Percentiles rank a stretch among this genome's conserved stretches.
Evolutionary conservation across 306 rosid genomes (phyloP).

Genomic region (Cucumis sativus): DNA sequence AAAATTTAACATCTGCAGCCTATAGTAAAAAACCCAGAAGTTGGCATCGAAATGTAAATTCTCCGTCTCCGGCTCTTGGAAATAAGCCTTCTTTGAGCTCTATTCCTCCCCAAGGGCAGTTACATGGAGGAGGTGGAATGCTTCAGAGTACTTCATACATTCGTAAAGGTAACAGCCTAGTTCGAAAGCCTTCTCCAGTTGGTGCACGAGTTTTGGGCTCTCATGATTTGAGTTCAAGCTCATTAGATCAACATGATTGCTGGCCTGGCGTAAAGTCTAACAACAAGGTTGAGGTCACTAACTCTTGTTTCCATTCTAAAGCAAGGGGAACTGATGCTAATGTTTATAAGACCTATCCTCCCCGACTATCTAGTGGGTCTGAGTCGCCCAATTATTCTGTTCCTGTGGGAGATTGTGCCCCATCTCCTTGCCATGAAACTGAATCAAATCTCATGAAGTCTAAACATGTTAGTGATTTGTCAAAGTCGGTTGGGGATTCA

Average conservation of each 20-base stretch:
- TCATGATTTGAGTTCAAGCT: slow-evolving; percentile 18
- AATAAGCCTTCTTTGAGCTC: slow-evolving; percentile 21
- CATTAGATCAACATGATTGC: slow-evolving; percentile 31
- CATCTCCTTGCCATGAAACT: slow-evolving; percentile 29
- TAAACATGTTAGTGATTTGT: slow-evolving; percentile 22
- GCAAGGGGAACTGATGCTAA: slow-evolving; percentile 21
- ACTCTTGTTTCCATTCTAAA: slow-evolving; percentile 18
- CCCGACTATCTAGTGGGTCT: slow-evolving; percentile 21
- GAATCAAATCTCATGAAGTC: slow-evolving; percentile 26
- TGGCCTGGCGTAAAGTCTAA: slow-evolving; percentile 29
- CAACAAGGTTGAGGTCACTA: slow-evolving; percentile 24
- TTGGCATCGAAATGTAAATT: slow-evolving; percentile 47
- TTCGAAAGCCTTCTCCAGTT: slow-evolving; percentile 47
- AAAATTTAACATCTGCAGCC: slow-evolving; percentile 33
- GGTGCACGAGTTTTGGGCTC: slow-evolving; percentile 33
- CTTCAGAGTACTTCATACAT: slow-evolving; percentile 57
- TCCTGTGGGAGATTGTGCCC: slow-evolving; percentile 22
- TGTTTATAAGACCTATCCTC: slow-evolving; percentile 30
- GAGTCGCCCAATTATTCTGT: slow-evolving; percentile 7
- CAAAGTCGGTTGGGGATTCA: slow-evolving; percentile 24
- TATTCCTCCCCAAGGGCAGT: slow-evolving; percentile 36
- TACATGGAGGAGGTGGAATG: slow-evolving; percentile 31
- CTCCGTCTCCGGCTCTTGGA: slow-evolving; percentile 17
- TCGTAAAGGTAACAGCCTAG: slow-evolving; percentile 92
- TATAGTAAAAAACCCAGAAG: slow-evolving; percentile 44